Percentiles rank a stretch among this genome's conserved stretches.
Evolutionary conservation across 495 filamentous ascomycete genomes (phyloP).

Genomic region (Penicillium pulvis): DNA sequence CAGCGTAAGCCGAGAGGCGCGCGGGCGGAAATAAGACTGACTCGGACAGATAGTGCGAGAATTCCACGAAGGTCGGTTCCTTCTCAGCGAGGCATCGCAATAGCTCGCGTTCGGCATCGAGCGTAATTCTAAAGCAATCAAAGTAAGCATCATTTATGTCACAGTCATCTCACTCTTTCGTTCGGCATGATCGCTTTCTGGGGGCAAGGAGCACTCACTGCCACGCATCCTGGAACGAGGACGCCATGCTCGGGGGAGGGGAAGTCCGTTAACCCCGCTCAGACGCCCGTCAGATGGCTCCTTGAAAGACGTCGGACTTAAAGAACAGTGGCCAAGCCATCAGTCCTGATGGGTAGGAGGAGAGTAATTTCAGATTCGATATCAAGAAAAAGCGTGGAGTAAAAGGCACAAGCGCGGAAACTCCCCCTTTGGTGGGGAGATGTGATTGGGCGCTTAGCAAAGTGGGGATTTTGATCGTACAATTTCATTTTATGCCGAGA

Average conservation of each 20-base stretch:
- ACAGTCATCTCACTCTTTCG: neutral
- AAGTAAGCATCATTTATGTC: slow-evolving; percentile 22
- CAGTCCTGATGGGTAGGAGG: slow-evolving; percentile 27
- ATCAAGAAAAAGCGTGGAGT: slow-evolving; percentile 23
- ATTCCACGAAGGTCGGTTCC: slow-evolving; percentile 56
- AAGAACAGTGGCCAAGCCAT: slow-evolving; percentile 46
- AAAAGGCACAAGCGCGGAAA: slow-evolving; percentile 18
- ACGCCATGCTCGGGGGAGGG: slow-evolving; percentile 47
- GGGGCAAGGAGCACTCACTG: slow-evolving; percentile 41
- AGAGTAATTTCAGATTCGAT: slow-evolving; percentile 10
- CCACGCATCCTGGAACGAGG: slow-evolving; percentile 51
- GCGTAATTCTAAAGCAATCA: slow-evolving; percentile 39
- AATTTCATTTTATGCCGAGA: neutral
- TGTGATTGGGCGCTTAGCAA: neutral
- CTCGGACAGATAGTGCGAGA: slow-evolving; percentile 60
- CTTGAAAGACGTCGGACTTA: slow-evolving; percentile 46
- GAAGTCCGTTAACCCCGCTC: slow-evolving; percentile 37
- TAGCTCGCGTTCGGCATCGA: slow-evolving; percentile 50
- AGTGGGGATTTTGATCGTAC: neutral
- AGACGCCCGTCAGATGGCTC: slow-evolving; percentile 54
- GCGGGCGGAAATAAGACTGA: slow-evolving; percentile 38
- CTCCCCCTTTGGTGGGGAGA: slow-evolving; percentile 4
- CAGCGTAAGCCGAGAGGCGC: slow-evolving; percentile 21
- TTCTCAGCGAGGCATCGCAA: slow-evolving; percentile 52
- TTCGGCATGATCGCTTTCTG: neutral